Conservation (phyloP, 2,329 filamentous ascomycete species). For the Geoglossum cookeanum region DNA sequence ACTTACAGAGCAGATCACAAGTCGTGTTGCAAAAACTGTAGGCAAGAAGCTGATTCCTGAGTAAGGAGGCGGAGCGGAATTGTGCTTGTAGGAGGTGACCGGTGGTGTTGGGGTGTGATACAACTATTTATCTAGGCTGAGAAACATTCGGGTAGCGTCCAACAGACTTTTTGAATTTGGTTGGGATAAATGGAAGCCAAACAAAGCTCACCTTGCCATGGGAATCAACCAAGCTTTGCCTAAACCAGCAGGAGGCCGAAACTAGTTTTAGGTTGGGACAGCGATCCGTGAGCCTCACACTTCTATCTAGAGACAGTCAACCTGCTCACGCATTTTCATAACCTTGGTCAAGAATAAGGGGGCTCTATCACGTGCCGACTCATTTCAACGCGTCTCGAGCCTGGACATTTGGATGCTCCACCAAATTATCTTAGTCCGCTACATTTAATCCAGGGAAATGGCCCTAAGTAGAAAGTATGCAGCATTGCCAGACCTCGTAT, state of each 20-base stretch:
- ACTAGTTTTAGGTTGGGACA: too few species aligned
- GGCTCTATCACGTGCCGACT: not conserved
- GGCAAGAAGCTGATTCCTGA: not conserved
- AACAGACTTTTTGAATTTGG: too few species aligned
- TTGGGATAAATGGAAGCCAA: too few species aligned
- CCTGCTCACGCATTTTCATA: too few species aligned
- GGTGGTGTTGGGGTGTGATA: too few species aligned
- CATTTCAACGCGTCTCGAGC: not conserved
- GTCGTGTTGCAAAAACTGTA: not conserved
- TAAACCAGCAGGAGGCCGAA: too few species aligned
- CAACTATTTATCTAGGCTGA: too few species aligned
- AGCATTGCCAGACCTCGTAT: slow-evolving; percentile 58
- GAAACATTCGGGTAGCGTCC: too few species aligned
- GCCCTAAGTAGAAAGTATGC: slow-evolving; percentile 67
- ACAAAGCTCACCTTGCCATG: too few species aligned
- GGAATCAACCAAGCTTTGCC: too few species aligned
- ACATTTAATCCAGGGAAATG: slow-evolving; percentile 27
- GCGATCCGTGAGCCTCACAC: not conserved
- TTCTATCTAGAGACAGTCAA: too few species aligned
- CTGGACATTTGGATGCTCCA: not conserved
- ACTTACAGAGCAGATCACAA: not conserved
- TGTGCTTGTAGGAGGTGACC: too few species aligned
- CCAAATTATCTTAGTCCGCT: not conserved
- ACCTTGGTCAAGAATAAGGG: not conserved
- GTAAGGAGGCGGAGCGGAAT: not conserved